Evolutionary conservation across 805 yeast genomes (phyloP).

Genomic region (Candida cerambycidarum): DNA sequence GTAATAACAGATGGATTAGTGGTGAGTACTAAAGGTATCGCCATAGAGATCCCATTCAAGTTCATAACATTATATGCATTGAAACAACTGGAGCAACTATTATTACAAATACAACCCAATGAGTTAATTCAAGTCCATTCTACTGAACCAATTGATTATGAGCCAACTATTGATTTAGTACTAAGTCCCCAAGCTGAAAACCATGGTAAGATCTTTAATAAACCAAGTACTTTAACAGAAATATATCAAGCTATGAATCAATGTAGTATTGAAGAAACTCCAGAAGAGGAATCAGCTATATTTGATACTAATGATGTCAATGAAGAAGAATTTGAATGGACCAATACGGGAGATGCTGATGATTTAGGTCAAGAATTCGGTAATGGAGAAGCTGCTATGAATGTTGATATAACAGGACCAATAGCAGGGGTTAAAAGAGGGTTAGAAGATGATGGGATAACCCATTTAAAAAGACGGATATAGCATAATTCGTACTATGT

Average conservation of each 20-base stretch:
- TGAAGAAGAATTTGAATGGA: slow-evolving; percentile 4
- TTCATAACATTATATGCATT: slow-evolving; percentile 29
- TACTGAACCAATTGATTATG: slow-evolving; percentile 1
- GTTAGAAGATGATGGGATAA: slow-evolving; percentile 19
- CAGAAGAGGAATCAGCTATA: slow-evolving; percentile 20
- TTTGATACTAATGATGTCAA: slow-evolving; percentile 12
- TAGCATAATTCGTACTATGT: too few species aligned
- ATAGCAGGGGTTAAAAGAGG: slow-evolving; percentile 34
- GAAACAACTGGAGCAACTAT: slow-evolving; percentile 18
- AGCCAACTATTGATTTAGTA: slow-evolving; percentile 9
- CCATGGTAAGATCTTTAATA: not conserved
- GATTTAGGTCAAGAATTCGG: slow-evolving; percentile 17
- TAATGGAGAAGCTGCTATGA: slow-evolving; percentile 37
- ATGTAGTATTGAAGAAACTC: slow-evolving; percentile 41
- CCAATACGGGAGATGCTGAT: slow-evolving; percentile 33
- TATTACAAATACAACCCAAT: slow-evolving; percentile 31
- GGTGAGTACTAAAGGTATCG: not conserved
- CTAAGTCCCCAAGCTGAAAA: not conserved
- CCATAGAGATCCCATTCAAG: slow-evolving; percentile 10
- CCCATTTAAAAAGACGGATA: not conserved
- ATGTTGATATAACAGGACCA: slow-evolving; percentile 40
- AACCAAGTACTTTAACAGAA: not conserved
- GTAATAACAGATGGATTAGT: slow-evolving; percentile 5
- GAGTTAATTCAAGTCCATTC: slow-evolving; percentile 12
- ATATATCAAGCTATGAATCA: slow-evolving; percentile 33